Evolutionary conservation across 176 grass and related monocot species (phyloP), one percentile per base, ranked within the genome.

Genomic region (Cenchrus americanus): DNA sequence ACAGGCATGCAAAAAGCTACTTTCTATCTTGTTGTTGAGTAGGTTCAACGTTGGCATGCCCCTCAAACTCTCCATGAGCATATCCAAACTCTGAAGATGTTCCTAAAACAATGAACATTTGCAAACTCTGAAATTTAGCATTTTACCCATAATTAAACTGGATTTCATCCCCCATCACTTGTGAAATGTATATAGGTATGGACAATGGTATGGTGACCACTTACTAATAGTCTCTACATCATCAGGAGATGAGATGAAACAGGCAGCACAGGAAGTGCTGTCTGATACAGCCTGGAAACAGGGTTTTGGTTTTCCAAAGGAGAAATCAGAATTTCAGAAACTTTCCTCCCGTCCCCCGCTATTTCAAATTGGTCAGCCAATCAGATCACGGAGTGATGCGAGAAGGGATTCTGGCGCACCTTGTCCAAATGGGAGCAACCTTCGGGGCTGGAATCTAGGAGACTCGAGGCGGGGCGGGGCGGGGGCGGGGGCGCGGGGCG

Each of bases 61-160:
- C 43, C 55, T 79, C 15, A 6, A 90, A 71, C 46, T 86, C 80
- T 82, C 34, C 34, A 23, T 61, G 53, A 57, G 53, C 53, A 7
- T 57, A 57, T 57, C 53, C 53, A 57, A 57, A 57, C 7, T 57
- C 17, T 57, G 19, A 57, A 57, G 21, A 79, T 69, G 75, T 19
- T 75, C 44, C 48, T 74, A 22, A 10, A 87, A 64, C 80, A 71
- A 68, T 82, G 46, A 73, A 43, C 54, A 74, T 52, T 74, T 83
- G 24, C 54, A 47, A 21, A 15, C 18, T 21, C 53, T 21, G 18
- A 21, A 21, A 14, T 73, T 63, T 26, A 48, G 42, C 74, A 83
- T 15, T 14, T 43, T 66, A 34, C 49, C 68, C 52, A 54, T 85
- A 62, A 18, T 22, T 81, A 44, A 69, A 85, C 77, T 53, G 26